A percentile compares a stretch with the other conserved stretches of the same genome.
Evolutionary conservation across 1,139 yeast species (phyloP).

Genomic region (Magnusiomyces ingens): DNA sequence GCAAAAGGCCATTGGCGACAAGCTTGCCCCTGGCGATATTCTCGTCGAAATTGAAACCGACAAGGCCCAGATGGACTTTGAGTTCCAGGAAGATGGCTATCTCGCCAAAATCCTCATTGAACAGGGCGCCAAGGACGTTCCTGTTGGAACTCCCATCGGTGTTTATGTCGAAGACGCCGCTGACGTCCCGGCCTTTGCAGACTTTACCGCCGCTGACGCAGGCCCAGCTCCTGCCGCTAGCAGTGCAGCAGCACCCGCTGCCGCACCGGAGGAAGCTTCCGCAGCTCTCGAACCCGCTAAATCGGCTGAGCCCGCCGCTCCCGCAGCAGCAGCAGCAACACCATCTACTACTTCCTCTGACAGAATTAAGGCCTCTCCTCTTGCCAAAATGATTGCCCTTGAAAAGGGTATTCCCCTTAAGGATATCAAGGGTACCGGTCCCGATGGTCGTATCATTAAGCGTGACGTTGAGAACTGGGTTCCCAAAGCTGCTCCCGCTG

Average conservation of each 20-base stretch:
- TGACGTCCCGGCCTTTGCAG: slow-evolving; percentile 82
- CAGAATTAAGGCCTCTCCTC: slow-evolving; percentile 89
- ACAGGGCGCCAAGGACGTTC: slow-evolving; percentile 83
- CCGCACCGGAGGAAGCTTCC: slow-evolving; percentile 23
- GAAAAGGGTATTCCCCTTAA: slow-evolving; percentile 87
- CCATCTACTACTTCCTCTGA: slow-evolving; percentile 37
- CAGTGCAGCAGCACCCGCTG: slow-evolving; percentile 31
- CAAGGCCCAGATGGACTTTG: slow-evolving; percentile 98
- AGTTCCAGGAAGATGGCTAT: slow-evolving; percentile 96
- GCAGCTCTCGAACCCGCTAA: slow-evolving; percentile 20
- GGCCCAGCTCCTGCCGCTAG: slow-evolving; percentile 48
- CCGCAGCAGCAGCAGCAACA: slow-evolving; percentile 32
- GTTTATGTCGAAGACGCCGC: slow-evolving; percentile 84
- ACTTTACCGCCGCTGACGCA: slow-evolving; percentile 80
- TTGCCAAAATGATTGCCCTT: slow-evolving; percentile 88
- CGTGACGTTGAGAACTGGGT: slow-evolving; percentile 73
- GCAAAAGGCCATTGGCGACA: slow-evolving; percentile 85
- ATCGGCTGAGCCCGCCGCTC: slow-evolving; percentile 22
- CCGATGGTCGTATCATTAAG: slow-evolving; percentile 88
- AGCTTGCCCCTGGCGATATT: slow-evolving; percentile 83
- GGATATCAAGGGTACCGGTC: slow-evolving; percentile 86
- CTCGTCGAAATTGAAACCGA: slow-evolving; percentile 97
- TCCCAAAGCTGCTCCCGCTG: slow-evolving; percentile 37
- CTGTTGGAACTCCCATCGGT: slow-evolving; percentile 94
- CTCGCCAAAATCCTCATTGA: slow-evolving; percentile 84